phyloP scores from a whole-genome alignment of 192 early-diverging fungal genomes.

The Radiomyces spectabilis region DNA sequence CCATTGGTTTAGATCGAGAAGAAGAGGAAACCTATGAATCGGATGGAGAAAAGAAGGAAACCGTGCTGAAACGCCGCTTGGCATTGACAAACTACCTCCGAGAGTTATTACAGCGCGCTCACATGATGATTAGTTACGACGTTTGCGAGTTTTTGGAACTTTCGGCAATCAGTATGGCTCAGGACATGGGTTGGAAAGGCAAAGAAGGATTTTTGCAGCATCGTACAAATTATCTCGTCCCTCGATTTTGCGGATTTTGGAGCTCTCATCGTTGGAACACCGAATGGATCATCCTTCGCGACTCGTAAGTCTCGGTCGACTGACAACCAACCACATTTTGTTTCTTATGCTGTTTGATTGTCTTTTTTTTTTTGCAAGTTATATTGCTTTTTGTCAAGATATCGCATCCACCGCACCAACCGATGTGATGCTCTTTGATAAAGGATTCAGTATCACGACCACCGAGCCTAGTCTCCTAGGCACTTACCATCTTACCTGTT shows the following conservation, averaged over 20 bases:
- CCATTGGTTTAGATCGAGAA: constrained; percentile 2
- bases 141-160: constrained; percentile 69
- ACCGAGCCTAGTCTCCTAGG: constrained; percentile 27
- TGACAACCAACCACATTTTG: not conserved
- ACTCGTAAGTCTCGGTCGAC: constrained; percentile 35
- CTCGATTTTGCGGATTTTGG: constrained; percentile 28
- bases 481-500: constrained; percentile 49
- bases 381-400: constrained; percentile 35
- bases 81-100: constrained; percentile 52
- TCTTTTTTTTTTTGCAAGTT: too few species aligned
- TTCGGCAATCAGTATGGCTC: constrained; percentile 60
- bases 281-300: constrained; percentile 63
- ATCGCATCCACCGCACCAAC: constrained; percentile 26
- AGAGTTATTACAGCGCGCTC: constrained; percentile 45
- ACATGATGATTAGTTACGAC: constrained; percentile 53
- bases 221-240: constrained; percentile 44
- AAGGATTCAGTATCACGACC: constrained; percentile 20
- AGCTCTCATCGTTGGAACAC: constrained; percentile 37
- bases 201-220: constrained; percentile 64
- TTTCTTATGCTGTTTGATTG: not conserved
- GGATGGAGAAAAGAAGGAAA: not conserved
- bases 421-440: constrained; percentile 47
- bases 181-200: constrained; percentile 76
- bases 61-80: constrained; percentile 36
- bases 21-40: not conserved